These are phyloP conservation scores for Dacryopinax primogenitus DNA, from an alignment of 768 basidiomycete species.

Conservation along the genomic window DNA sequence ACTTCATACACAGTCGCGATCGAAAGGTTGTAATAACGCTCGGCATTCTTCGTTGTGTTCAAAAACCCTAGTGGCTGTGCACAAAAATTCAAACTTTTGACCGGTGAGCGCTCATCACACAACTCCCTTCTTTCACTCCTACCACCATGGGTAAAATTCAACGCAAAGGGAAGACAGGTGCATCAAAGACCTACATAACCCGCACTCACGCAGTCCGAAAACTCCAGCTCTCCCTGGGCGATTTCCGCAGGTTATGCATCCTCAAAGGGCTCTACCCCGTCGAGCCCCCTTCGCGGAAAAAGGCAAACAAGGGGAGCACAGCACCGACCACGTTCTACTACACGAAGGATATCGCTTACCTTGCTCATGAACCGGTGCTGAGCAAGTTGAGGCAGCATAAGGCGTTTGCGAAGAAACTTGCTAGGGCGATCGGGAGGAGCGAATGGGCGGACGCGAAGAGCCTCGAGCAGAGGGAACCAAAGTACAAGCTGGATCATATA, in stretches of 20 bases:
- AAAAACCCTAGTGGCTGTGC: no score
- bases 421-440: slow-evolving; percentile 78
- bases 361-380: slow-evolving; percentile 90
- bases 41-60: no score
- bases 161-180: slow-evolving; percentile 75
- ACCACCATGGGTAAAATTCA: slow-evolving; percentile 14
- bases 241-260: slow-evolving; percentile 93
- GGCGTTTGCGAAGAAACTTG: slow-evolving; percentile 92
- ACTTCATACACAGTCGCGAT: no score
- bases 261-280: slow-evolving; percentile 98
- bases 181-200: slow-evolving; percentile 83
- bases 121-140: no score
- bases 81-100: no score
- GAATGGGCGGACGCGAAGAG: slow-evolving; percentile 95
- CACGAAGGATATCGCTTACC: slow-evolving; percentile 91
- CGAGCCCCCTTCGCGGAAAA: slow-evolving; percentile 81
- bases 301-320: slow-evolving; percentile 93
- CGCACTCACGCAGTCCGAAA: slow-evolving; percentile 86
- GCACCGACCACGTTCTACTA: slow-evolving; percentile 98
- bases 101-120: no score
- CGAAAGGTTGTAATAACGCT: no score
- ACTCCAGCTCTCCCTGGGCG: slow-evolving; percentile 89
- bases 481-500: slow-evolving; percentile 86
- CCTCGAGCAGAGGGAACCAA: slow-evolving; percentile 82
- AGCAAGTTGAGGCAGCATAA: slow-evolving; percentile 94